Base-by-base conservation (phyloP, 2,329 filamentous ascomycete genomes). In the Rutstroemia sp. region DNA sequence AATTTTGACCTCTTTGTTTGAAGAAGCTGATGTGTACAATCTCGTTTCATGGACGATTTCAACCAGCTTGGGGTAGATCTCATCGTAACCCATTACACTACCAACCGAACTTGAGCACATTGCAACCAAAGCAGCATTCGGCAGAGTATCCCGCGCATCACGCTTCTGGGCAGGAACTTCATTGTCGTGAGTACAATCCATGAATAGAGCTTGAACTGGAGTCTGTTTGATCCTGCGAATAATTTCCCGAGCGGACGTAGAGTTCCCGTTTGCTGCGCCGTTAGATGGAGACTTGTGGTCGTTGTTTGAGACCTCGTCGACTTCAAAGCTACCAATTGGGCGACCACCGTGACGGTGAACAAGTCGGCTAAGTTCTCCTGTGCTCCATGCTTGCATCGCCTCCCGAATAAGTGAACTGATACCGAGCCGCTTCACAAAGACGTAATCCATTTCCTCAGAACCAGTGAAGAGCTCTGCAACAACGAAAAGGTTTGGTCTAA, bases 161-260 rank as follows among this genome's bases (percentile, higher is more conserved):
- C 95, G 82, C 72, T 96, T 96, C 72, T 99, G 92, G 0, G 92
- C 89, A 0, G 94, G 94, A 2, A 90, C 88, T 73, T 99, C 92
- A 65, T 99, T 99, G 73, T 99, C 94, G 71, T 99, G 94, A 0
- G 95, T 99, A 72, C 95, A 99, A 70, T 99, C 95, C 91, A 97
- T 97, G 73, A 99, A 96, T 1, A 99, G 76, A 0, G 92, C 94
- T 63, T 96, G 92, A 0, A 97, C 87, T 4, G 92, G 89, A 3
- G 84, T 88, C n/a, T 88, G 86, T 63, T 89, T 89, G 71, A 99
- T 92, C 60, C 80, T 86, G 62, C 86, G 87, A 62, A 96, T 79
- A 17, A 88, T 81, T 66, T 67, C 65, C 58, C 50, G 66, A 10
- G 64, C 64, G 57, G 50, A 65, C 8, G 70, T 69, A 14, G 69